Evolutionary conservation across 305 asterid genomes (phyloP).

Genomic region (Fraxinus latifolia): DNA sequence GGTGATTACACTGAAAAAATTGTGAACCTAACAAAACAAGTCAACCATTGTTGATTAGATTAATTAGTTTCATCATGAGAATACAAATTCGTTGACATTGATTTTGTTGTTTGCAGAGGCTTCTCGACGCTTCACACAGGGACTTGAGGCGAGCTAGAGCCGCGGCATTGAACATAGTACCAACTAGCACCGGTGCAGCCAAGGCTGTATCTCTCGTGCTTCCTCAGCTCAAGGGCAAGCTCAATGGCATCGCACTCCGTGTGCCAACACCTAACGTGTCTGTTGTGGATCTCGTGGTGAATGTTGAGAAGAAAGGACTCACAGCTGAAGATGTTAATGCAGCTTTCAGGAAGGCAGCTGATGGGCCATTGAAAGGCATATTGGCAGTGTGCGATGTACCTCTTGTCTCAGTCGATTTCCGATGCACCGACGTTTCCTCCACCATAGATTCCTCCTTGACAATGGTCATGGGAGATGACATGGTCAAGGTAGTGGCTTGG

Average conservation of each 20-base stretch:
- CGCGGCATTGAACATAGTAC: conserved; percentile 87
- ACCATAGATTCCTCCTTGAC: conserved; percentile 82
- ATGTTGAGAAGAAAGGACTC: conserved; percentile 74
- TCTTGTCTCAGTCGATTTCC: conserved; percentile 80
- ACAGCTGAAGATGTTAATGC: conserved; percentile 75
- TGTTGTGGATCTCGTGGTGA: conserved; percentile 78
- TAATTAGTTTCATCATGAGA: neutral
- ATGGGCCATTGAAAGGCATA: conserved; percentile 62
- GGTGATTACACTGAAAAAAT: conserved; percentile 35
- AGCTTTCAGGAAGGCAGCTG: conserved; percentile 82
- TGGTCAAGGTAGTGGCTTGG: conserved; percentile 96
- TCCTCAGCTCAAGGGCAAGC: conserved; percentile 89
- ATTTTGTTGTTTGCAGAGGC: conserved; percentile 49
- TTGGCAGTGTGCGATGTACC: conserved; percentile 79
- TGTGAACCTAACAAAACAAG: neutral
- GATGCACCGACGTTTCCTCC: conserved; percentile 72
- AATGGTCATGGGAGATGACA: conserved; percentile 95
- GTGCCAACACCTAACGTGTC: conserved; percentile 93
- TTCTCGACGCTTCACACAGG: conserved; percentile 83
- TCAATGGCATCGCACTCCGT: conserved; percentile 82
- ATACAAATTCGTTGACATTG: neutral
- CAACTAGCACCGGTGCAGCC: conserved; percentile 91
- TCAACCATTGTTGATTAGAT: no score
- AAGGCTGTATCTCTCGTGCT: conserved; percentile 88
- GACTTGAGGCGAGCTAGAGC: conserved; percentile 86